Percentiles rank a stretch among this genome's conserved stretches.
Conservation (phyloP, 306 rosid genomes). For the Abrus precatorius region DNA sequence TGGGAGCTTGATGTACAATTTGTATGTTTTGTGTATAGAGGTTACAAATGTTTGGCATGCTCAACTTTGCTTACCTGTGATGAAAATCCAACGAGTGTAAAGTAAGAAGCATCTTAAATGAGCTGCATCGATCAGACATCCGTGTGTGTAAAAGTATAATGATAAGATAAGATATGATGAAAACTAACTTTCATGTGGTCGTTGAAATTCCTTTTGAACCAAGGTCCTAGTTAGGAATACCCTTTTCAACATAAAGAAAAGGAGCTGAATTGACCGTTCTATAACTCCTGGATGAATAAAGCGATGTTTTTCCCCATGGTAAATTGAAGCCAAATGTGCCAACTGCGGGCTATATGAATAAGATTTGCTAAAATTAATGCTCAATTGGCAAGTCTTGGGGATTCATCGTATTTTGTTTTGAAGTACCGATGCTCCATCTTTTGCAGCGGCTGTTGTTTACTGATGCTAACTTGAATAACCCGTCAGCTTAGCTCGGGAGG, state of each 20-base stretch:
- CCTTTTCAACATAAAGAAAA: neutral
- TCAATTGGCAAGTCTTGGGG: no score
- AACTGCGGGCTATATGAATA: no score
- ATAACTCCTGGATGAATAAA: neutral
- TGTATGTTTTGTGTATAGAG: slow-evolving; percentile 23
- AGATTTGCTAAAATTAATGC: no score
- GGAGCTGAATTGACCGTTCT: neutral
- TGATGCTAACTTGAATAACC: no score
- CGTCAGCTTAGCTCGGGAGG: no score
- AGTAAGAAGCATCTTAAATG: slow-evolving; percentile 26
- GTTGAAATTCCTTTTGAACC: slow-evolving; percentile 26
- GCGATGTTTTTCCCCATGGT: no score
- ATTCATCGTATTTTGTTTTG: no score
- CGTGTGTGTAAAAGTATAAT: neutral
- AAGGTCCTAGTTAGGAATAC: slow-evolving; percentile 1
- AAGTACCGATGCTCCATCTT: no score
- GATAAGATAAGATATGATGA: slow-evolving; percentile 6
- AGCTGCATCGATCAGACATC: neutral
- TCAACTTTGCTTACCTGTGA: slow-evolving; percentile 20
- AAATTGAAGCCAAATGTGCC: no score
- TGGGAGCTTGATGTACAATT: slow-evolving; percentile 72
- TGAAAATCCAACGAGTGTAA: slow-evolving; percentile 38
- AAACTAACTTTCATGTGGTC: slow-evolving; percentile 8
- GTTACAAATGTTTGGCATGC: neutral
- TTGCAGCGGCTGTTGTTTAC: no score